phyloP scores from a whole-genome alignment of 148 eudicot species.

The Rheum nobile region DNA sequence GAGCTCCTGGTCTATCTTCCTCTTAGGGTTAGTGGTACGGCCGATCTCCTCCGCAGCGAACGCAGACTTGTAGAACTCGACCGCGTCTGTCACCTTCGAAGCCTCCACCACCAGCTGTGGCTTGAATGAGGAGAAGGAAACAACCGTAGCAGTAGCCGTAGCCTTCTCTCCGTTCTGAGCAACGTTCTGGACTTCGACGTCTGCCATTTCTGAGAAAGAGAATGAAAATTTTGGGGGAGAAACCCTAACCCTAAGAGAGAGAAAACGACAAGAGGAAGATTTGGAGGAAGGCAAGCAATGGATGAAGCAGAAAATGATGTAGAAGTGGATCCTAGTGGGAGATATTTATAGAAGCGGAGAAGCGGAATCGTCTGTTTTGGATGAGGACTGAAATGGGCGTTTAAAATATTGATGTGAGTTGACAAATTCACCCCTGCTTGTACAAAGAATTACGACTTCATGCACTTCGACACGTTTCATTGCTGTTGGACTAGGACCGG shows the following conservation, averaged over 20 bases:
- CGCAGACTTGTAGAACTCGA: constrained; percentile 77
- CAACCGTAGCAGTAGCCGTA: constrained; percentile 16
- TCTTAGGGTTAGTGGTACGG: constrained; percentile 51
- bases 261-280: neutral
- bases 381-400: neutral
- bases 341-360: constrained; percentile 10
- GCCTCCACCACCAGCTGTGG: constrained; percentile 54
- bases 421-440: neutral
- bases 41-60: constrained; percentile 69
- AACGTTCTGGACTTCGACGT: constrained; percentile 14
- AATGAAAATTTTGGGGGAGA: neutral
- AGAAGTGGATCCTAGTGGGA: neutral
- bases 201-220: constrained; percentile 26
- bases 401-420: neutral
- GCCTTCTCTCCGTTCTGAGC: constrained; percentile 16
- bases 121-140: constrained; percentile 43
- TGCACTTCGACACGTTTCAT: neutral
- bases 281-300: neutral
- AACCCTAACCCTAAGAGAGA: constrained; percentile 10
- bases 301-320: neutral
- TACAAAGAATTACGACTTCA: neutral
- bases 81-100: constrained; percentile 60
- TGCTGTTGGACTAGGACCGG: neutral
- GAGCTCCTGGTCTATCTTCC: constrained; percentile 81
- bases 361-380: constrained; percentile 7